phyloP scores from a whole-genome alignment of 2,329 filamentous ascomycete species.

The Exophiala sp. region DNA sequence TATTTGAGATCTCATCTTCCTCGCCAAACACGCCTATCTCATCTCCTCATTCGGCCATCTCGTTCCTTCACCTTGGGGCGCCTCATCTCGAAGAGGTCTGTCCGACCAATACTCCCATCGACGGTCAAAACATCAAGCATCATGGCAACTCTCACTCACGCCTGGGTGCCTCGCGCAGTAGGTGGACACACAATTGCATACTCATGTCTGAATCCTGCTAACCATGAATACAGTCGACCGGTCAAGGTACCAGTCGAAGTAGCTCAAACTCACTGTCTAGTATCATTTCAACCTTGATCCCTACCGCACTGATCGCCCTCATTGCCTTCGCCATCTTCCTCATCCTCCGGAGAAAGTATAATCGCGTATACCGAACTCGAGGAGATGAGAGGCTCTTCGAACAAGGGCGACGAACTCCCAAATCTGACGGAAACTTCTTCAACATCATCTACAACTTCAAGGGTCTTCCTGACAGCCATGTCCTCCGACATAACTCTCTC shows the following conservation, averaged over 20 bases:
- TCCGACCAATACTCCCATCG: background rate
- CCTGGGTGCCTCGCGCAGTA: conserved; percentile 21
- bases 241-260: conserved; percentile 6
- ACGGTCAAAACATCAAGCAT: conserved; percentile 1
- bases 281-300: conserved; percentile 48
- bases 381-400: conserved; percentile 42
- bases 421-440: conserved; percentile 19
- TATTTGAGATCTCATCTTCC: too few relatives aligned
- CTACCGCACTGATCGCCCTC: conserved; percentile 42
- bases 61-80: background rate
- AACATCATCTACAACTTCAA: conserved; percentile 39
- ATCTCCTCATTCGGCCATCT: background rate
- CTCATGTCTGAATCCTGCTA: background rate
- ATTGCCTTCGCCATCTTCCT: conserved; percentile 47
- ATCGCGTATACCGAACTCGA: conserved; percentile 46
- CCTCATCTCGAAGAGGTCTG: background rate
- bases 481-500: conserved; percentile 86
- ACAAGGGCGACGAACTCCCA: conserved; percentile 34
- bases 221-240: conserved; percentile 9
- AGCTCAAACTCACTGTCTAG: conserved; percentile 49
- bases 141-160: conserved; percentile 13
- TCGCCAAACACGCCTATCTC: too few relatives aligned
- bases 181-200: background rate
- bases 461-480: conserved; percentile 65
- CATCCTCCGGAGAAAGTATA: conserved; percentile 43